Base-by-base conservation (phyloP, 208 protist species). In the Trypanosomatidae sp. region DNA sequence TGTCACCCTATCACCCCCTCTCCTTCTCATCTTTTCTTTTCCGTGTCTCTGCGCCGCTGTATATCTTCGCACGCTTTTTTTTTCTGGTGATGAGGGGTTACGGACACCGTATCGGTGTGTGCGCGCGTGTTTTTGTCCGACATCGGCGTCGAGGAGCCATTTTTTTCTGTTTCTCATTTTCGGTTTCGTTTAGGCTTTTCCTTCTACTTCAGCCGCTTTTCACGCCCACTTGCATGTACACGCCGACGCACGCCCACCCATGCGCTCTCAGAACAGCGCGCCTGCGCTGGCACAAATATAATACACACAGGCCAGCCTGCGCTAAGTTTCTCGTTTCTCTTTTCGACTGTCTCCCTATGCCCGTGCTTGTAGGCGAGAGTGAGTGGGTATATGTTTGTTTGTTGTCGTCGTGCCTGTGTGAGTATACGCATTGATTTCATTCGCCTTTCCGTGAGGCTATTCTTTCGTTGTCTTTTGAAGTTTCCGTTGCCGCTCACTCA, bases 371-470 rank as follows among this genome's bases (percentile, higher is more conserved):
- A 9, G 39, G 60, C 36, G 22, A 65, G 19, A 65, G 5, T 44
- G 39, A 64, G 58, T 19, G n/a, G 39, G 22, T 43, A 9, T 65
- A 8, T 25, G 25, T 65, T 22, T 65, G 39, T 10, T 46, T 10
- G 19, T 22, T 25, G 2, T 25, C 25, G 15, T 65, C 25, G 33
- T 46, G 60, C 36, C 17, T 39, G 6, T 10, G 60, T 25, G 2
- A 39, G 9, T 17, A 22, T 65, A 9, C 60, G n/a, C 39, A 12
- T 46, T 25, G 33, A 43, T 49, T n/a, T 60, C 22, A 44, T 39
- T 47, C 50, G 43, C 22, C 25, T 66, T 66, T 28, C 22, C 13
- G 44, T 28, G 53, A 52, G 58, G 25, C 22, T 79, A 55, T 65
- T 65, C 60, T 65, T 65, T 65, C 28, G 15, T 65, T 22, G 2